Conservation (phyloP, 352 stramenopile genomes). For the Pythium monospermum region DNA sequence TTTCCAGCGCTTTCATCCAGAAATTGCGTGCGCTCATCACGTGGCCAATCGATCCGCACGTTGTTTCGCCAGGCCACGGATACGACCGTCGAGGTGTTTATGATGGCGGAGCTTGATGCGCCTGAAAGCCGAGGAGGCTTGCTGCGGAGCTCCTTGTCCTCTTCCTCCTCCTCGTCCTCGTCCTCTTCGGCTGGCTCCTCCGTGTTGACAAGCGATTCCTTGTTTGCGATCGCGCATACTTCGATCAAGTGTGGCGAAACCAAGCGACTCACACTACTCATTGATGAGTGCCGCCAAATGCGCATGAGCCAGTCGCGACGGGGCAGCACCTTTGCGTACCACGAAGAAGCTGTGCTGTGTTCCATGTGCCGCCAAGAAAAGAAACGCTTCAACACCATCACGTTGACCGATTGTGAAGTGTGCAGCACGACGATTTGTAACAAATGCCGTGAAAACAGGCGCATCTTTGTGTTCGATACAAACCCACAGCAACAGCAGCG, state of each 20-base stretch:
- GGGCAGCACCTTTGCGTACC: conserved; percentile 8
- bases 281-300: conserved; percentile 22
- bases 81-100: conserved; percentile 8
- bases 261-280: conserved; percentile 12
- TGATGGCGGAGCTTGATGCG: background rate
- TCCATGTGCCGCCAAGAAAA: conserved; percentile 34
- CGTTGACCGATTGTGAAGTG: conserved; percentile 25
- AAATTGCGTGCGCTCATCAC: background rate
- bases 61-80: conserved; percentile 4
- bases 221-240: conserved; percentile 13
- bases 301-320: conserved; percentile 1
- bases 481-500: no score
- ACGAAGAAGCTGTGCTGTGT: conserved; percentile 16
- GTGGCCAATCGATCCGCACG: conserved; percentile 16
- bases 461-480: conserved; percentile 25
- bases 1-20: conserved; percentile 1
- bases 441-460: conserved; percentile 28
- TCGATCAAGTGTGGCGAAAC: conserved; percentile 7
- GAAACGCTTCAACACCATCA: conserved; percentile 24
- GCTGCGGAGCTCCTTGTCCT: background rate
- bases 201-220: background rate
- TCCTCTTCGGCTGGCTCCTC: background rate
- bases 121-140: background rate
- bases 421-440: conserved; percentile 26
- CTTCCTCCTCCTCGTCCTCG: conserved; percentile 1